Percentiles rank a stretch among this genome's conserved stretches.
Conservation (phyloP, 2,329 filamentous ascomycete species). For the Aspergillus flavus region DNA sequence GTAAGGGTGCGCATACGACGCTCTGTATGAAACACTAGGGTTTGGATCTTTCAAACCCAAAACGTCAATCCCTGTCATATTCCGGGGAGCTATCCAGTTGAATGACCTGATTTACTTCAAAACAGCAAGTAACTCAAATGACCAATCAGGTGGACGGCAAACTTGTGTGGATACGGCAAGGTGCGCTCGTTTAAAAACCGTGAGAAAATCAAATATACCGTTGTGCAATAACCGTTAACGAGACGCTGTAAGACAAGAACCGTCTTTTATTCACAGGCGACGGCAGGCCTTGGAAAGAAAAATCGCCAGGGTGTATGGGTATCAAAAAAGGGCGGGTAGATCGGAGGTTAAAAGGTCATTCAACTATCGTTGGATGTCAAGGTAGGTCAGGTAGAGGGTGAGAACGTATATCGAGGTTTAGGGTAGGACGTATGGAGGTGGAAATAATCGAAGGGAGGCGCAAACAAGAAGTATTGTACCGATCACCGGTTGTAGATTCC, state of each 20-base stretch:
- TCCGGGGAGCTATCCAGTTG: conserved; percentile 34
- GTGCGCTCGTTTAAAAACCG: conserved; percentile 6
- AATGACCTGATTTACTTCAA: conserved; percentile 21
- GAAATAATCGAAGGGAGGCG: conserved; percentile 9
- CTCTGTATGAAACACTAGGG: conserved; percentile 39
- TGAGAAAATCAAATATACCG: conserved; percentile 29
- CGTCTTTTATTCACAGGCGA: conserved; percentile 36
- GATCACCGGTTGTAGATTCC: conserved; percentile 30
- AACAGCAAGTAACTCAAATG: conserved; percentile 19
- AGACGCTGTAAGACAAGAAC: conserved; percentile 32
- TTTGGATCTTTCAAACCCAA: conserved; percentile 45
- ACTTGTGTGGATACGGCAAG: conserved; percentile 15
- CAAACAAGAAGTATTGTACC: conserved; percentile 24
- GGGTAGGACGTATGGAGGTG: neutral
- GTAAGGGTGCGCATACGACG: conserved; percentile 58
- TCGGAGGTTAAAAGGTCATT: conserved; percentile 1
- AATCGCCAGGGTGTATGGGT: conserved; percentile 29
- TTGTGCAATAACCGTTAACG: conserved; percentile 36
- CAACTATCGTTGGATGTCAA: neutral
- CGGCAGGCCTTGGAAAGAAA: conserved; percentile 31
- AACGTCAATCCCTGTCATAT: conserved; percentile 48
- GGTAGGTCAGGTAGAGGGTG: neutral
- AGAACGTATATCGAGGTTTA: neutral
- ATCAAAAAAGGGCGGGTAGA: conserved; percentile 8
- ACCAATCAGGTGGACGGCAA: conserved; percentile 12